Evolutionary conservation across 2,329 filamentous ascomycete species (phyloP), one percentile per base, ranked within the genome.

Genomic region (Cryphonectria naterciae): DNA sequence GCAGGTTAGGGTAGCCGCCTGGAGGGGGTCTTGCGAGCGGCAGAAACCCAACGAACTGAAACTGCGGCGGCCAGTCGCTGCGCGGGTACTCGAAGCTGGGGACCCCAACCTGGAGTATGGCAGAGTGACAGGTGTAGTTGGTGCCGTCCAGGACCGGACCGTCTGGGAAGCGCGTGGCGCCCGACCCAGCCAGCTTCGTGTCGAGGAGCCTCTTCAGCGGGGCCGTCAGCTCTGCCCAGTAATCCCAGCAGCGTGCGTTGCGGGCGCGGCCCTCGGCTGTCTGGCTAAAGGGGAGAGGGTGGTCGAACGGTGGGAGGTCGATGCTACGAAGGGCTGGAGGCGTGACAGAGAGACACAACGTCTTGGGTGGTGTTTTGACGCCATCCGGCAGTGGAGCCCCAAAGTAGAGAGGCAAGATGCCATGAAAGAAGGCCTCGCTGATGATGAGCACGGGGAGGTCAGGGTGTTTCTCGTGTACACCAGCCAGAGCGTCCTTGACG

Each of bases 11-110:
- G 70, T 73, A 67, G 65, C 73, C 61, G n/a, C 17, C 49, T 7
- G 62, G 22, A 17, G 69, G 58, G 41, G 72, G 46, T 66, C 25
- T 28, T 37, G 70, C 66, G 2, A 75, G 73, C 10, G 75, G 81
- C 2, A 81, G 77, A 4, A 81, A 75, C 2, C 81, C 81, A 2
- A 78, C 75, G 68, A 82, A 79, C 58, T 72, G 74, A 72, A 82
- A 81, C 1, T 77, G 74, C 1, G 66, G 6, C 1, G 81, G 81
- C 75, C 78, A 81, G 76, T 82, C 80, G 65, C 75, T 75, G 61
- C 80, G 79, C 15, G 80, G 80, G 54, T 80, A 81, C 73, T 81
- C 80, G 69, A 82, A 78, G 8, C 77, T 76, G 4, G 80, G 79
- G 10, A 82, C 76, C 19, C 81, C 81, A 22, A 81, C 74, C 73